phyloP scores from a whole-genome alignment of 805 yeast genomes.

The Barnettozyma pratensis region DNA sequence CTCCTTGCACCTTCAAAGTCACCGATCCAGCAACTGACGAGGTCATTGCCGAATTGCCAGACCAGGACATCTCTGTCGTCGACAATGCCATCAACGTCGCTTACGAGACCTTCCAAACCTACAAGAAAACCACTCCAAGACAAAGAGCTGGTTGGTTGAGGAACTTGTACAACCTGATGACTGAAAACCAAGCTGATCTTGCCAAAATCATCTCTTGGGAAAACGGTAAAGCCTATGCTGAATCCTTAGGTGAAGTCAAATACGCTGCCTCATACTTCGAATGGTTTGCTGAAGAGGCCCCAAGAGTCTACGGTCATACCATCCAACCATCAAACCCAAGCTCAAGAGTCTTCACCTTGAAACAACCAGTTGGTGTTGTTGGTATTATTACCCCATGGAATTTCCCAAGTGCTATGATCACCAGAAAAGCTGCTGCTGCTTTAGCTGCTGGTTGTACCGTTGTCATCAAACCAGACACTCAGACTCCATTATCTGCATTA shows the following conservation, averaged over 20 bases:
- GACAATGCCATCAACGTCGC: constrained; percentile 52
- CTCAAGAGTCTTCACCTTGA: constrained; percentile 47
- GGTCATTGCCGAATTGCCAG: constrained; percentile 53
- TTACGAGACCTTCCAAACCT: constrained; percentile 38
- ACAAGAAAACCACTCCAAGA: constrained; percentile 42
- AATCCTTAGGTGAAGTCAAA: constrained; percentile 50
- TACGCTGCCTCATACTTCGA: constrained; percentile 73
- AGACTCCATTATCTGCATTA: constrained; percentile 56
- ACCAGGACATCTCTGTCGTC: constrained; percentile 53
- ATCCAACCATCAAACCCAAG: constrained; percentile 48
- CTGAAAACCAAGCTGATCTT: constrained; percentile 51
- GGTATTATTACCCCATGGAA: constrained; percentile 65
- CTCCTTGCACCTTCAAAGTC: constrained; percentile 50
- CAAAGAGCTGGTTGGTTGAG: constrained; percentile 48
- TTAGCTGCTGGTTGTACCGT: constrained; percentile 62
- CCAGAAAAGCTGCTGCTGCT: constrained; percentile 61
- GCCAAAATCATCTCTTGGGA: constrained; percentile 54
- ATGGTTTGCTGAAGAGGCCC: constrained; percentile 77
- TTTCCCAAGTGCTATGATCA: constrained; percentile 64
- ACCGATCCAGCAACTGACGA: constrained; percentile 71
- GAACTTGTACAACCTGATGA: constrained; percentile 44
- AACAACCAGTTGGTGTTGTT: constrained; percentile 61
- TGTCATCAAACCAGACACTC: constrained; percentile 56
- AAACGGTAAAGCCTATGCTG: constrained; percentile 53
- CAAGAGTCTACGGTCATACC: constrained; percentile 49